phyloP scores from a whole-genome alignment of 805 yeast genomes.

The Metschnikowia drakensbergensis region DNA sequence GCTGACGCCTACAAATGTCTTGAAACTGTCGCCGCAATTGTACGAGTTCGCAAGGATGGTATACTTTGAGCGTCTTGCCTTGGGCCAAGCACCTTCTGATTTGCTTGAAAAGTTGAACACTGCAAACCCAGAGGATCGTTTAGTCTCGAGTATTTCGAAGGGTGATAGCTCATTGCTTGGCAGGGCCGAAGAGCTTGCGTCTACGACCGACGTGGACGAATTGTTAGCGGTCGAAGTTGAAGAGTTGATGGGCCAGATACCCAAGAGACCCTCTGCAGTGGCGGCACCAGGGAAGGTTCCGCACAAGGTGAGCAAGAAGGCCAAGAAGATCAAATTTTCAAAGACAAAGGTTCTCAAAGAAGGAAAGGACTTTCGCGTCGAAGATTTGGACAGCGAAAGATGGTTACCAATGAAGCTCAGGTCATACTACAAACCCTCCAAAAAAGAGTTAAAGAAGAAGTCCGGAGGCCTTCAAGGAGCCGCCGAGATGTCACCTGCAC shows the following conservation, averaged over 20 bases:
- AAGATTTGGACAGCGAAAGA: constrained; percentile 56
- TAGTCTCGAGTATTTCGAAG: constrained; percentile 22
- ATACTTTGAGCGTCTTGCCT: constrained; percentile 28
- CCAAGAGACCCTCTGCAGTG: neutral
- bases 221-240: constrained; percentile 30
- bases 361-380: constrained; percentile 11
- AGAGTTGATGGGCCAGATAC: constrained; percentile 13
- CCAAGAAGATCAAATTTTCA: constrained; percentile 19
- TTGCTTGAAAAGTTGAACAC: constrained; percentile 22
- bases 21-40: constrained; percentile 15
- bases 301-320: constrained; percentile 23
- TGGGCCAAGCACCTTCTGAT: constrained; percentile 13
- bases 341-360: constrained; percentile 14
- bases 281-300: constrained; percentile 3
- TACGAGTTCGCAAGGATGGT: constrained; percentile 29
- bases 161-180: constrained; percentile 19
- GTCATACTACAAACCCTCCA: constrained; percentile 72
- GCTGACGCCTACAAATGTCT: constrained; percentile 5
- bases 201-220: constrained; percentile 25
- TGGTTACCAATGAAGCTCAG: constrained; percentile 91
- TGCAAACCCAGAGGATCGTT: constrained; percentile 22
- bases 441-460: constrained; percentile 17
- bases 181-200: constrained; percentile 18
- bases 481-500: constrained; percentile 18
- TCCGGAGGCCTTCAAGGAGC: constrained; percentile 20